Evolutionary conservation across 192 early-diverging fungal species (phyloP), one percentile per base, ranked within the genome.

Genomic region (Podila minutissima): DNA sequence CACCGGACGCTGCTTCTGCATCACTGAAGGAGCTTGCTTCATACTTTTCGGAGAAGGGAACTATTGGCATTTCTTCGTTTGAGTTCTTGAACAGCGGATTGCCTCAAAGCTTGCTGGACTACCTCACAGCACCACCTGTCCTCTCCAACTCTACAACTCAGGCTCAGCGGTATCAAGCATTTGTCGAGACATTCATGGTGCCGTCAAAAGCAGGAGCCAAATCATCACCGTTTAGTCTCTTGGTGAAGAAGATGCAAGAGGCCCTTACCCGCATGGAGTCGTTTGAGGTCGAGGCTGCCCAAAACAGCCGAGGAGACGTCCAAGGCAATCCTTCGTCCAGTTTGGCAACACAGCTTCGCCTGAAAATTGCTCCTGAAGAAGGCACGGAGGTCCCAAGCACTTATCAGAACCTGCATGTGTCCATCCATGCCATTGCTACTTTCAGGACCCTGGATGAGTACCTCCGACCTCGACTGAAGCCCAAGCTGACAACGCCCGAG

Each of bases 371-470:
- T 3, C 92, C 86, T 6, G 71, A 83, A 24, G 83, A 83, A 11
- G 82, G 83, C 0, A 79, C 76, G 9, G 75, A 86, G 32, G 84
- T 86, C 26, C 86, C 91, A 24, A 66, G 63, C n/a, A 65, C 59
- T n/a, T 88, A 85, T 38, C 69, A 86, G 35, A 77, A 88, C 32
- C 57, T 94, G 17, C 79, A 93, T 5, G 90, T 97, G 10, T 92
- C 91, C 15, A 91, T 97, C 24, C 95, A 97, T 77, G 95, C 96
- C 8, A 86, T 97, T 10, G 93, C 94, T 6, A 93, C 94, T 0
- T 94, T 96, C 78, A 86, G 89, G 28, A 89, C 89, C 2, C 64
- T 97, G 13, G 95, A 97, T 68, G 91, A 95, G 22, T 97, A 94
- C 61, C 75, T 97, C 22, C 89, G 90, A 15, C 85, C 88, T 4